These are phyloP conservation scores for Helminthosporium solani DNA, from an alignment of 2,329 filamentous ascomycete genomes.

Conservation along the genomic window DNA sequence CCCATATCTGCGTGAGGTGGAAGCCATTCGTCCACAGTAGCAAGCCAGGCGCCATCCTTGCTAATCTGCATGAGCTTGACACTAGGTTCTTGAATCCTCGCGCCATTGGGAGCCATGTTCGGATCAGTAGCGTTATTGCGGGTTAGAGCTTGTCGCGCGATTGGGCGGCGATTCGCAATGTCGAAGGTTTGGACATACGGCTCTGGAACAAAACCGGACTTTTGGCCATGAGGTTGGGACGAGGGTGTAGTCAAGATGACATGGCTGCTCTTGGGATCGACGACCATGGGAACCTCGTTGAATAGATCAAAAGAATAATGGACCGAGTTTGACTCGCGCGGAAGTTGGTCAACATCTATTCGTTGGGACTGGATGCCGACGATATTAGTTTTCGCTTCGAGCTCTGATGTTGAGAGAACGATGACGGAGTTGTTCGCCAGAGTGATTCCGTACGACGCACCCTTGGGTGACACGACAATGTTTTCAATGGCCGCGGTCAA, in stretches of 20 bases:
- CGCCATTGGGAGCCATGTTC: constrained; percentile 71
- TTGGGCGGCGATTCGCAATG: constrained; percentile 71
- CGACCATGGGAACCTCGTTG: constrained; percentile 36
- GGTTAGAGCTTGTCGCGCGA: constrained; percentile 84
- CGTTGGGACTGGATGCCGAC: constrained; percentile 69
- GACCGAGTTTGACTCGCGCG: constrained; percentile 19
- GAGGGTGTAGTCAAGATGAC: constrained; percentile 54
- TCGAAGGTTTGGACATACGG: constrained; percentile 82
- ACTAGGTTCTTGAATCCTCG: constrained; percentile 73
- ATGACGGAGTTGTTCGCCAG: constrained; percentile 91
- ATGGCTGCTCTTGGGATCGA: constrained; percentile 45
- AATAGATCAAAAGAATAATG: constrained; percentile 24
- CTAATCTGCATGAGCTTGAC: constrained; percentile 75
- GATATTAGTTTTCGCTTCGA: constrained; percentile 80
- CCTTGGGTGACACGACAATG: constrained; percentile 75
- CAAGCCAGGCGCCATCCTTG: constrained; percentile 82
- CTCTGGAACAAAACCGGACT: constrained; percentile 44
- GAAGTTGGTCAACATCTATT: constrained; percentile 29
- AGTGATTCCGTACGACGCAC: constrained; percentile 79
- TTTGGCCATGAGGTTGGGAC: constrained; percentile 46
- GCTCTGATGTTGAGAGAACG: constrained; percentile 84
- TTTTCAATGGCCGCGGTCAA: constrained; percentile 81
- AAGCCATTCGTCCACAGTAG: constrained; percentile 87
- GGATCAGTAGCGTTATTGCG: constrained; percentile 83
- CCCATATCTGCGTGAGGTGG: constrained; percentile 70